Conservation (phyloP, 768 basidiomycete species). For the Naganishia friedmannii region DNA sequence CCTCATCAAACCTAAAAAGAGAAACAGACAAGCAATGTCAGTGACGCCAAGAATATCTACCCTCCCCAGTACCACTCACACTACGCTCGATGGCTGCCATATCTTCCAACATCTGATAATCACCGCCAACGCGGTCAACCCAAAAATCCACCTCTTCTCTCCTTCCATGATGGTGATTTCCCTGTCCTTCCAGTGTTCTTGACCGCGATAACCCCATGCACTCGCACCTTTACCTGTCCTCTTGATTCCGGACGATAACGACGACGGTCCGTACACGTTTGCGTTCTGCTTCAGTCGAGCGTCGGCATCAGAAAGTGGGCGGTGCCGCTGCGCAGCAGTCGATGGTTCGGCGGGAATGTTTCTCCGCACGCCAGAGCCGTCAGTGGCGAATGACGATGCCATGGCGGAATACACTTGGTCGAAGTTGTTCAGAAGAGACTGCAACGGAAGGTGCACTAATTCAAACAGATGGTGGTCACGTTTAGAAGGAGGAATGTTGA, state of each 20-base stretch:
- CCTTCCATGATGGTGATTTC: not conserved
- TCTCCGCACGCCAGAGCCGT: not conserved
- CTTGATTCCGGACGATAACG: not conserved
- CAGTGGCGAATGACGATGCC: not conserved
- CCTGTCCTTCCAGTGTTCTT: slow-evolving; percentile 1
- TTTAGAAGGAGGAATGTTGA: no score
- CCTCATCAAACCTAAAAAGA: slow-evolving; percentile 81
- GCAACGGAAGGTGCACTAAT: no score
- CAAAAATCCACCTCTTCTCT: slow-evolving; percentile 72
- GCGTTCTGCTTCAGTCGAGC: slow-evolving; percentile 26
- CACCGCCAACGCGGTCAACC: slow-evolving; percentile 66
- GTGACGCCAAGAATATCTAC: not conserved
- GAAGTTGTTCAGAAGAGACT: no score
- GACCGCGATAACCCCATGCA: not conserved
- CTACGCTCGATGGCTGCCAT: slow-evolving; percentile 82
- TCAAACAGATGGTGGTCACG: no score
- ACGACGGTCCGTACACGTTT: slow-evolving; percentile 15
- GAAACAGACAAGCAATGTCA: not conserved
- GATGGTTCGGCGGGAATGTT: not conserved
- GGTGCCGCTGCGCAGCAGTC: slow-evolving; percentile 8
- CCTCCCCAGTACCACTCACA: slow-evolving; percentile 60
- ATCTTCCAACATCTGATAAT: slow-evolving; percentile 83
- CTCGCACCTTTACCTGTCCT: not conserved
- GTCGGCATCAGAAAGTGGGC: slow-evolving; percentile 32
- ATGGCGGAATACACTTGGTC: not conserved